phyloP scores from a whole-genome alignment of 352 stramenopile genomes.

The Thraustochytrium sp. region DNA sequence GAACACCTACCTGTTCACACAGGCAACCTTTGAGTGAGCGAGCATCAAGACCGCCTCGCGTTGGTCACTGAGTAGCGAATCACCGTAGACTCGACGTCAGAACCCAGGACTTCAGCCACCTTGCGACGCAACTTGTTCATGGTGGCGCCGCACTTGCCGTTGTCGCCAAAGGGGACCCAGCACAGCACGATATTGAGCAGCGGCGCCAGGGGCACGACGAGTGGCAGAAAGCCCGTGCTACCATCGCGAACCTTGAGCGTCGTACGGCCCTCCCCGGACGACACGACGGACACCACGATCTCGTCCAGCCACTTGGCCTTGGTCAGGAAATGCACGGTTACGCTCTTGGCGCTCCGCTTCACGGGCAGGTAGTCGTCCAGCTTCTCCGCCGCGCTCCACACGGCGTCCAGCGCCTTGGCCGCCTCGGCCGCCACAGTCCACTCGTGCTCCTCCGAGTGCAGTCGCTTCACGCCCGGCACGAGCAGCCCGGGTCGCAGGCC shows the following conservation, averaged over 20 bases:
- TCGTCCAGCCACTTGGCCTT: constrained; percentile 29
- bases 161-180: constrained; percentile 43
- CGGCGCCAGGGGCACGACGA: constrained; percentile 34
- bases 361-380: background rate
- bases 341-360: background rate
- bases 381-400: background rate
- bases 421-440: background rate
- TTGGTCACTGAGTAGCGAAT: background rate
- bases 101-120: background rate
- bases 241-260: background rate
- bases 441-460: constrained; percentile 27
- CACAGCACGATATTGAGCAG: constrained; percentile 32
- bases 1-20: no score
- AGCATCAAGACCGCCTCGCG: no score
- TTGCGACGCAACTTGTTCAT: background rate
- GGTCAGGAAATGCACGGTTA: background rate
- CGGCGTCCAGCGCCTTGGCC: background rate
- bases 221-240: constrained; percentile 31
- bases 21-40: no score
- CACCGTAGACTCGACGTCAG: background rate
- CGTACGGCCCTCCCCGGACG: background rate
- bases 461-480: constrained; percentile 4
- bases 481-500: background rate
- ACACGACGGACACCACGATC: background rate
- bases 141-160: constrained; percentile 17